Base-by-base conservation (phyloP, 129 eudicot genomes). In the Ambrosia artemisiifolia region DNA sequence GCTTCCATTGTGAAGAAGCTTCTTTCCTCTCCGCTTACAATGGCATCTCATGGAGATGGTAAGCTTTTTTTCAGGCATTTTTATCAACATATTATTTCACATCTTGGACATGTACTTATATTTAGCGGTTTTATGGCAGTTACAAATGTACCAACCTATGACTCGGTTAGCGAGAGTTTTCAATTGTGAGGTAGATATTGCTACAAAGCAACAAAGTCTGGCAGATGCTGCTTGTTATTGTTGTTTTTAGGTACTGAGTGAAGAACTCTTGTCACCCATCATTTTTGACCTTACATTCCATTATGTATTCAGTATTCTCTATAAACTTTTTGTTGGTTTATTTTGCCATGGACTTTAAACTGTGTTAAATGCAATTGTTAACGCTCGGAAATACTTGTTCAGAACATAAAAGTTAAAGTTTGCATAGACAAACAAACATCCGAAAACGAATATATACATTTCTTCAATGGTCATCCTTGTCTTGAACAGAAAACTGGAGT, bases 31-130 rank as follows among this genome's bases (percentile, higher is more conserved):
- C 98, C 98, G 12, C 98, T 94, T 67, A 90, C 98, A 44, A 87
- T 94, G 98, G 98, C 98, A 54, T 85, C 96, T 63, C 84, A 87
- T 35, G 98, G 98, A 81, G 96, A 90, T 59, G 89, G 98, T 94
- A 88, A 76, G 4, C 17, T 18, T 42, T 70, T 30, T 17, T 61
- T 50, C 34, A 1, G 14, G 11, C 9, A 3, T 24, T 56, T 28
- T 20, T 70, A 69, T 62, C 1, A 7, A 0, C 55, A 7, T 47
- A 10, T 59, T 70, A 4, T 51, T n/a, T 70, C 57, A 56, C 30
- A 2, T 76, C 17, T 11, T 17, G 74, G 33, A 24, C 35, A 9
- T 32, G 20, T 53, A 51, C 55, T 49, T 63, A 49, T 33, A 42
- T 70, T 38, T 16, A 7, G 34, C 43, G 10, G 16, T 71, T 53